phyloP scores from a whole-genome alignment of 495 filamentous ascomycete genomes.

The Aspergillus bertholletiae region DNA sequence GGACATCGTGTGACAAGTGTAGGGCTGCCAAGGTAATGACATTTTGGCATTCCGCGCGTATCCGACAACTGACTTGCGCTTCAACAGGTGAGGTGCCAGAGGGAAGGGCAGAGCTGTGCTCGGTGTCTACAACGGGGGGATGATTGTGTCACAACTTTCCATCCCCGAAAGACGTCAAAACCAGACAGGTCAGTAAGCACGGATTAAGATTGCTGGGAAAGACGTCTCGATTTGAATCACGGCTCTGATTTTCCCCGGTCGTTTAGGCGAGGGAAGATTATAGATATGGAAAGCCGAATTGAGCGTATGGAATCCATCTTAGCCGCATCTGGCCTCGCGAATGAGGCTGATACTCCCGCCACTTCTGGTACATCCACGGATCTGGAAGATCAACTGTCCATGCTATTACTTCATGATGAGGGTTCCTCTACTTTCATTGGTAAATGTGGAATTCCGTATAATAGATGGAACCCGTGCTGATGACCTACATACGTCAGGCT shows the following conservation, averaged over 20 bases:
- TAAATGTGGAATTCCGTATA: not conserved
- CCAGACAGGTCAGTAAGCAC: not conserved
- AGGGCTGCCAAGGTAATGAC: not conserved
- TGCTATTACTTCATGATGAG: not conserved
- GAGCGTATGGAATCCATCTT: not conserved
- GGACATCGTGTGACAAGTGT: not conserved
- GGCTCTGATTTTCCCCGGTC: not conserved
- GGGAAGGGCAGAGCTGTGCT: not conserved
- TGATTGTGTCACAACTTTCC: not conserved
- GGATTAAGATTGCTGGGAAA: not conserved
- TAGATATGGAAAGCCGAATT: not conserved
- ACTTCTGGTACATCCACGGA: not conserved
- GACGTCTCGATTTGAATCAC: not conserved
- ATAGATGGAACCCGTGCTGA: not conserved
- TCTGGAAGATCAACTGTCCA: not conserved
- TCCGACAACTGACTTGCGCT: not conserved
- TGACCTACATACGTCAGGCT: not conserved
- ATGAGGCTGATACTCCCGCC: not conserved
- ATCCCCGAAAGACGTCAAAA: not conserved
- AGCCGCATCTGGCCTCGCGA: not conserved
- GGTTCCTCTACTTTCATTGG: not conserved
- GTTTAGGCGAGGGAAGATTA: not conserved
- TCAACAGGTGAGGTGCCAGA: not conserved
- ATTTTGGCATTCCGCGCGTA: not conserved
- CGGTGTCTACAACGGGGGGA: not conserved